Conservation (phyloP, 1,284 basidiomycete genomes). For the Termitomyces sp. region DNA sequence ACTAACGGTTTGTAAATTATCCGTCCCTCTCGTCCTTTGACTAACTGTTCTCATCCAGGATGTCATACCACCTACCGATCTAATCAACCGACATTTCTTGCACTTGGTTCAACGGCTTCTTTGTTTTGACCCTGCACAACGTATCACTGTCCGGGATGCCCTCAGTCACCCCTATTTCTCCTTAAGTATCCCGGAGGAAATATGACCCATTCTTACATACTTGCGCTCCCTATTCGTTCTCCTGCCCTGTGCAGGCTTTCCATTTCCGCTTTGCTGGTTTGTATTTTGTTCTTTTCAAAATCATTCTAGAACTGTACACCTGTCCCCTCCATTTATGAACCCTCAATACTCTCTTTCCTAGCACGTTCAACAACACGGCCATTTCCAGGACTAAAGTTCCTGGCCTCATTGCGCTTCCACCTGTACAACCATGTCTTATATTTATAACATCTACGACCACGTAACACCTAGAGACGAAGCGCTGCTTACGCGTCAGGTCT, state of each 20-base stretch:
- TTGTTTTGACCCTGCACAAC: constrained; percentile 85
- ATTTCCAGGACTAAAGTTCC: constrained; percentile 2
- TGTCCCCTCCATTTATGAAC: constrained; percentile 8
- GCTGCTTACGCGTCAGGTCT: background rate
- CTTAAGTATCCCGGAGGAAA: constrained; percentile 54
- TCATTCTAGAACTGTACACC: constrained; percentile 13
- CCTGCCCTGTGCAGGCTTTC: background rate
- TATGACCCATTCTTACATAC: constrained; percentile 30
- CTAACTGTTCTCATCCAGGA: constrained; percentile 47
- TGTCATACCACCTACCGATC: constrained; percentile 73
- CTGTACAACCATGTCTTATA: background rate
- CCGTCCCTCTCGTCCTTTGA: background rate
- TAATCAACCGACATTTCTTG: constrained; percentile 75
- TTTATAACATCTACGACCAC: constrained; percentile 3
- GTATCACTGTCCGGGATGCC: constrained; percentile 84
- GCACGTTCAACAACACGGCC: constrained; percentile 5
- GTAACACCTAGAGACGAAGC: background rate
- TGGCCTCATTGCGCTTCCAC: background rate
- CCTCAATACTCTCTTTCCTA: constrained; percentile 3
- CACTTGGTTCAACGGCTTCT: constrained; percentile 86
- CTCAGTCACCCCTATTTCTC: constrained; percentile 84
- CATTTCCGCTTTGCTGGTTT: constrained; percentile 3
- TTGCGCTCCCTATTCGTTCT: background rate
- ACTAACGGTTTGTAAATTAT: constrained; percentile 53
- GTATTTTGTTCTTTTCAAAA: constrained; percentile 10